Base-by-base conservation (phyloP, 495 filamentous ascomycete species). In the Pseudoneurospora amorphoporcata region DNA sequence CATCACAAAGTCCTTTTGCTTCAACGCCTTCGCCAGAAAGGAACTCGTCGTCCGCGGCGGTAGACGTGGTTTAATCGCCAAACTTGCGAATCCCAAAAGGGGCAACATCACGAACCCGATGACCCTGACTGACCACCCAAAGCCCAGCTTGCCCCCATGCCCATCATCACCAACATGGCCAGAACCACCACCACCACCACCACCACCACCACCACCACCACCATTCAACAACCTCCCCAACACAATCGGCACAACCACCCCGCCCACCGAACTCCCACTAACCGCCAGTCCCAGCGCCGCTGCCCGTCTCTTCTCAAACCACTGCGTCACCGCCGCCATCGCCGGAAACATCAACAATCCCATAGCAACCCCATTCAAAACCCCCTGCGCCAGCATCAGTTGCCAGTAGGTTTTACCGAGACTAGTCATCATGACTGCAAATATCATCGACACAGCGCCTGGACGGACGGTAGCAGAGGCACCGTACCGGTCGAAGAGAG, bases 111-210 rank as follows among this genome's bases (percentile, higher is more conserved):
- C 76, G 76, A 92, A 90, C 2, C 84, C 89, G 16, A 87, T 78
- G 29, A 90, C 82, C 7, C 90, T 81, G 3, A 90, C 84, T 0
- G 87, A 80, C 90, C 89, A 91, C 16, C 82, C 87, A 69, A 90
- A 92, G 2, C 86, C 83, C 2, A 91, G 68, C 4, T 71, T 9
- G 16, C 76, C 43, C 1, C n/a, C 23, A 23, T 23, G 23, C 23
- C 23, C 23, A 23, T 23, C 0, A 23, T 23, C 23, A 23, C 23
- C 23, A 23, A 23, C 23, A 23, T 23, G 23, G 23, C 23, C 23
- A 23, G 23, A 23, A n/a, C 17, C 43, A 19, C 17, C 7, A 45
- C 1, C n/a, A 53, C 4, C 70, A 61, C 69, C 76, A 68, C n/a
- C n/a, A n/a, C n/a, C n/a, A n/a, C n/a, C n/a, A n/a, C 17, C 43